Evolutionary conservation across 2,329 filamentous ascomycete species (phyloP).

Genomic region (Exserohilum rostratum): DNA sequence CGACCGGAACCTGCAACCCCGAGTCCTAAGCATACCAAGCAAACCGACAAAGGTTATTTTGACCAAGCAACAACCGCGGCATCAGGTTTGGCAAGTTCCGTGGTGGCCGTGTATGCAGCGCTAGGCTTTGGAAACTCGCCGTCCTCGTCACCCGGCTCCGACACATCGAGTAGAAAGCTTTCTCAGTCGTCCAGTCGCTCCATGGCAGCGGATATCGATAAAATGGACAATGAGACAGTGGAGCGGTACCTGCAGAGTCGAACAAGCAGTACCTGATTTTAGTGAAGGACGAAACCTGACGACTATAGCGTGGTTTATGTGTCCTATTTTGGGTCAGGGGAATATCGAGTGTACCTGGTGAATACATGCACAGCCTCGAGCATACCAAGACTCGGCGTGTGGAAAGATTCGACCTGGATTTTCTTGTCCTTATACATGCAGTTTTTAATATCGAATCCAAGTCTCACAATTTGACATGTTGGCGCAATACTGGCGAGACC

Average conservation of each 20-base stretch:
- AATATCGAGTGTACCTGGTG: too few species aligned
- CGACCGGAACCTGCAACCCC: not conserved
- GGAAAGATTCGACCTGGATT: too few species aligned
- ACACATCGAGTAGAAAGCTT: slow-evolving; percentile 1
- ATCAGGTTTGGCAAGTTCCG: slow-evolving; percentile 30
- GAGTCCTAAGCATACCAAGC: slow-evolving; percentile 2
- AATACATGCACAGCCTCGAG: too few species aligned
- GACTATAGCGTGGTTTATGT: not conserved
- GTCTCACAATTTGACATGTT: too few species aligned
- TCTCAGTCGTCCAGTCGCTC: slow-evolving; percentile 9
- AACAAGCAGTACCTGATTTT: slow-evolving; percentile 18
- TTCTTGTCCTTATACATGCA: too few species aligned
- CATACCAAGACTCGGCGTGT: too few species aligned
- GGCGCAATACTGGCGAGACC: too few species aligned
- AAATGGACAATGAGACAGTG: slow-evolving; percentile 31
- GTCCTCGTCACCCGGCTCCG: slow-evolving; percentile 20
- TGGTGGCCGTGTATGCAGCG: slow-evolving; percentile 34
- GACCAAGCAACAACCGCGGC: slow-evolving; percentile 18
- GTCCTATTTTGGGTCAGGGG: not conserved
- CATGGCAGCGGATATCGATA: slow-evolving; percentile 30
- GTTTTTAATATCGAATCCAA: too few species aligned
- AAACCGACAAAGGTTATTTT: slow-evolving; percentile 15
- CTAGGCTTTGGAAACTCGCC: slow-evolving; percentile 44
- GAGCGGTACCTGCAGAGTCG: slow-evolving; percentile 30
- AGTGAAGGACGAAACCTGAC: not conserved